Conservation (phyloP, 2,329 filamentous ascomycete genomes). For the Arthrobotrys megalospora region DNA sequence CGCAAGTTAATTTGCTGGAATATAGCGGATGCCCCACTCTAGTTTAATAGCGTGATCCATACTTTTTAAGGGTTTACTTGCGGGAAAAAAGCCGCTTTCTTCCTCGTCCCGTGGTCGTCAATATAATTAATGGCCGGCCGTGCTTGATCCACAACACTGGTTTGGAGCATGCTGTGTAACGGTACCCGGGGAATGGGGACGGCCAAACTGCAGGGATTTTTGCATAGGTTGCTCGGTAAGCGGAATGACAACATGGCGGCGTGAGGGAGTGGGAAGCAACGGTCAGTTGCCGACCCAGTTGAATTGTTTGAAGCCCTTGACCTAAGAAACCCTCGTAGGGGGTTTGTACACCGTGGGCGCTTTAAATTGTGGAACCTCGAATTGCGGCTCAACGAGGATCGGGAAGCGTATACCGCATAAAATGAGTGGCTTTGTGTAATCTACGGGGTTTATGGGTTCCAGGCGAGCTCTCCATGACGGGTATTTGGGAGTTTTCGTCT, state of each 20-base stretch:
- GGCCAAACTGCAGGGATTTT: conserved; percentile 22
- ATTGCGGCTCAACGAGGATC: conserved; percentile 24
- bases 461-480: background rate
- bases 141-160: conserved; percentile 14
- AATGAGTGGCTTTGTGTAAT: background rate
- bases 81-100: background rate
- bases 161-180: conserved; percentile 48
- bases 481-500: no score
- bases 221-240: conserved; percentile 15
- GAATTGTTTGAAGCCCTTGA: background rate
- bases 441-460: background rate
- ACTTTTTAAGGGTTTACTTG: background rate
- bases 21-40: conserved; percentile 7
- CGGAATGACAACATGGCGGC: conserved; percentile 20
- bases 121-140: background rate
- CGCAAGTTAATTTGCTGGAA: conserved; percentile 55
- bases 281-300: conserved; percentile 6
- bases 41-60: background rate
- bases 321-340: background rate
- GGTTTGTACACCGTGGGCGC: background rate
- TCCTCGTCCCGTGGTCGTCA: background rate
- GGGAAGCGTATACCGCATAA: background rate
- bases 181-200: background rate
- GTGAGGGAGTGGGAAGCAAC: background rate
- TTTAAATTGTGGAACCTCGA: conserved; percentile 10